Percentiles rank a stretch among this genome's conserved stretches.
These are phyloP conservation scores for Chrysoporthe puriensis DNA, from an alignment of 2,329 filamentous ascomycete genomes.

Conservation along the genomic window DNA sequence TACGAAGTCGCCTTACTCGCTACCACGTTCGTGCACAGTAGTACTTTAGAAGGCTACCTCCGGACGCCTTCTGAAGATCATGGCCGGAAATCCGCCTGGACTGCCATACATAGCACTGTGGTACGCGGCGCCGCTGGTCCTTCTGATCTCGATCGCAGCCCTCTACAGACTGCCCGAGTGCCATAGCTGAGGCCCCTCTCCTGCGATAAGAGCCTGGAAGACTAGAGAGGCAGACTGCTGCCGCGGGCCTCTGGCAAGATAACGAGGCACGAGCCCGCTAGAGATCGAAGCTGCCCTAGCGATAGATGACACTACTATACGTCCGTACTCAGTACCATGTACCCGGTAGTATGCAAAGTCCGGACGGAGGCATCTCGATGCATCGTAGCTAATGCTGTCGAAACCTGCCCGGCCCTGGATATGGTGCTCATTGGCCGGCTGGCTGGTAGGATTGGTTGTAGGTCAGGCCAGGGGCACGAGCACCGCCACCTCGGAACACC, in stretches of 20 bases:
- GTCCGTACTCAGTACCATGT: not conserved
- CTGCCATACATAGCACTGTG: not conserved
- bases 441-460: not conserved
- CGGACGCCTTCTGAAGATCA: not conserved
- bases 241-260: not conserved
- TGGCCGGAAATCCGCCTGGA: not conserved
- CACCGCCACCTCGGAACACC: slow-evolving; percentile 11
- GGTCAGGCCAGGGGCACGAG: not conserved
- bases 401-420: not conserved
- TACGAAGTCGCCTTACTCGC: slow-evolving; percentile 5
- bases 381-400: not conserved
- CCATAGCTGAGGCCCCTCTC: not conserved
- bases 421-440: not conserved
- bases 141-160: not conserved
- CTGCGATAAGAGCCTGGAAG: no score
- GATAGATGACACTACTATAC: no score
- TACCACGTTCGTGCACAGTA: not conserved
- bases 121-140: not conserved
- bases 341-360: not conserved
- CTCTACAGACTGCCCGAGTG: not conserved
- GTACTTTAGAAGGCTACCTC: not conserved
- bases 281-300: not conserved
- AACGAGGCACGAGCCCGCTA: not conserved
- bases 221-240: not conserved
- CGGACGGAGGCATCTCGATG: not conserved